Evolutionary conservation across 169 alveolate genomes (phyloP), one percentile per base, ranked within the genome.

Genomic region (Theileria annulata): DNA sequence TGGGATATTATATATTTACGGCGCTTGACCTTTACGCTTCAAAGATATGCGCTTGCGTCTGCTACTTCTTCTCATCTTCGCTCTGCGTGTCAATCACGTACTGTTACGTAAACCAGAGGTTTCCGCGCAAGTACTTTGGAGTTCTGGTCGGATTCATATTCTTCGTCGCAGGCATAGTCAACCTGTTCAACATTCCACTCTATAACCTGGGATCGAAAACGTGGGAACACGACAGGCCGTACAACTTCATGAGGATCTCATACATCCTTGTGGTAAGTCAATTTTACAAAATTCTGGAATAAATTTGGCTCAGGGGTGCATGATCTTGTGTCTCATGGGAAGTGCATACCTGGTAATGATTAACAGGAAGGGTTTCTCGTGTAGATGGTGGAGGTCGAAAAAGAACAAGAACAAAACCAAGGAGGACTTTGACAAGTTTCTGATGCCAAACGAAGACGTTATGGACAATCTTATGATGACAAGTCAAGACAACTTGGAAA

Each of bases 231-330:
- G 13, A 51, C 9, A 17, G 13, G 12, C 69, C 79, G 35, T 68
- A 76, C 71, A 68, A 71, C 68, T 81, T 81, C 85, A 73, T 83
- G 59, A 81, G 84, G 4, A 27, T 75, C 15, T 23, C 88, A 8
- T 75, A 27, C 47, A n/a, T 81, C 2, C 71, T 79, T 5, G 28
- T 79, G 87, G 87, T 79, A 64, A n/a, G 87, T 72, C 31, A 21
- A 58, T 6, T 9, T 9, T 69, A 13, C 6, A 60, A 30, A n/a
- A 27, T 17, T n/a, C 4, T 27, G 13, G 8, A 33, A 21, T 71
- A 35, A 35, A n/a, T n/a, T 33, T 9, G 4, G 17, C 5, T 62
- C 68, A 79, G 87, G 71, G 78, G 2, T 79, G 73, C 72, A 71
- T 64, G 88, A 37, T 47, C 13, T 10, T 64, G n/a, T 67, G 83